Base-by-base conservation (phyloP, 2,329 filamentous ascomycete species). In the Fusarium kyushuense region DNA sequence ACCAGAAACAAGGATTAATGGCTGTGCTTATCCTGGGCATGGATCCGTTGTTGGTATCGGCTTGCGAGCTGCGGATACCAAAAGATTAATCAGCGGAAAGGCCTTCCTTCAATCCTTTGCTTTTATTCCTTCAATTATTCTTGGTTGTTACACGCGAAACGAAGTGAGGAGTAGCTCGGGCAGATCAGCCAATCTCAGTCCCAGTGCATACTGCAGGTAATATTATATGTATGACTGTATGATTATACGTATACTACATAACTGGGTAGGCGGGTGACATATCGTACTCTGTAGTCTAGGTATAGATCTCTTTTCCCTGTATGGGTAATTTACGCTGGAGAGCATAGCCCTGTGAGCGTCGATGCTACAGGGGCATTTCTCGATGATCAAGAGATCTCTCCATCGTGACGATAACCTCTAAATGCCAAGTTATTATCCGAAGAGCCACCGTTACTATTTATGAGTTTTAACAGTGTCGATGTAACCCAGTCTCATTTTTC, bases 401-500 rank as follows among this genome's bases (percentile, higher is more conserved):
- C 33, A 51, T 51, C 23, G 43, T 59, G 59, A 65, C 43, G 54
- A 64, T 46, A 38, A 23, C n/a, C 32, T 42, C 29, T 35, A 19
- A 35, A 40, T 40, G 23, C 47, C 47, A 51, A 51, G 47, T 51
- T 38, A 12, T 38, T 38, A 38, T 38, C 35, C n/a, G 40, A 49
- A 55, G 53, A 36, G 49, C n/a, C 49, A 7, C 42, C 35, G 54
- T 61, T 61, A 38, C 58, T 70, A 56, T 64, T 67, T 57, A 57
- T 47, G 51, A 41, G 29, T 42, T 32, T 59, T 63, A 19, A 23
- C 54, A 29, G 21, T 45, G 21, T 23, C 25, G 29, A 70, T 67
- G 64, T 54, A 67, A 67, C 58, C 51, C 47, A 49, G 46, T 63
- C 62, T 70, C 42, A 58, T 38, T 67, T 55, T 42, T 67, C 62